phyloP scores from a whole-genome alignment of 106 monocot species.

The Dactylorhiza incarnata region DNA sequence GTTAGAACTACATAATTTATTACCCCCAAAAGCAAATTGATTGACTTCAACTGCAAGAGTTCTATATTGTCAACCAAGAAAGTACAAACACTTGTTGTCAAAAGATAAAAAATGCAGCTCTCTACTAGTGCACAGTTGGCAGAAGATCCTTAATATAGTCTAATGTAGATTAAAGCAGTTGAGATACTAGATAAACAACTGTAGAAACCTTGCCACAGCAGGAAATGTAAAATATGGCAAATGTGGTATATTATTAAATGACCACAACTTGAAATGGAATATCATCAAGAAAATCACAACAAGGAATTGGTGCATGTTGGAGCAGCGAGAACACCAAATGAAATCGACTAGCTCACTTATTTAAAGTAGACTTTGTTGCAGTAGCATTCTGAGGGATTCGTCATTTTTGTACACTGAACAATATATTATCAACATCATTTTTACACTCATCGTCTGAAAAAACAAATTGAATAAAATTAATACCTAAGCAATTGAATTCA shows the following conservation, averaged over 20 bases:
- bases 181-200: slow-evolving; percentile 50
- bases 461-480: background rate
- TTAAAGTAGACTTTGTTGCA: slow-evolving; percentile 48
- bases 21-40: slow-evolving; percentile 79
- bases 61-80: slow-evolving; percentile 92
- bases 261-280: slow-evolving; percentile 3
- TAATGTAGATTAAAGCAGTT: slow-evolving; percentile 79
- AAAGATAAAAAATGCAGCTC: slow-evolving; percentile 84
- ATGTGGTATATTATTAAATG: too few relatives aligned
- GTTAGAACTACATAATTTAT: background rate
- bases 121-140: slow-evolving; percentile 67
- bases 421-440: slow-evolving; percentile 50
- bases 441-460: slow-evolving; percentile 68
- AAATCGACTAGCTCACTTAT: slow-evolving; percentile 38
- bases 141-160: slow-evolving; percentile 80
- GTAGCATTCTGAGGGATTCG: slow-evolving; percentile 42
- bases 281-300: slow-evolving; percentile 4
- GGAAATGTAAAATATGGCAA: slow-evolving; percentile 13
- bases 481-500: background rate
- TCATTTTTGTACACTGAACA: slow-evolving; percentile 49
- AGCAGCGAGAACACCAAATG: background rate
- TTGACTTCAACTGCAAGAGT: slow-evolving; percentile 89
- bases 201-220: slow-evolving; percentile 49
- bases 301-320: background rate
- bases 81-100: slow-evolving; percentile 79